phyloP scores from a whole-genome alignment of 164 flowering plant genomes.

The Pachysandra terminalis region DNA sequence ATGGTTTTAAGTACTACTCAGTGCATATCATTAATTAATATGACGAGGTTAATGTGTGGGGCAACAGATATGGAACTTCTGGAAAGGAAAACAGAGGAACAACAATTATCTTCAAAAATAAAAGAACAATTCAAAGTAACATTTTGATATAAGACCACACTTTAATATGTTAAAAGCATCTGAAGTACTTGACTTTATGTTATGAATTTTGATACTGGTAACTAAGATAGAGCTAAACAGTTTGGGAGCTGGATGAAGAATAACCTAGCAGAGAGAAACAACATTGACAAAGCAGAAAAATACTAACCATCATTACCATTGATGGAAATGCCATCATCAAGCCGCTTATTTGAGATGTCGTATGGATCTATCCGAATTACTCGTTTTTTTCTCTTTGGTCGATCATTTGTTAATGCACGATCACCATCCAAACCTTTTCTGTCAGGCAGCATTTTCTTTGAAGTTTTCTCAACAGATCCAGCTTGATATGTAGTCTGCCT shows the following conservation, averaged over 20 bases:
- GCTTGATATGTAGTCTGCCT: conserved; percentile 8
- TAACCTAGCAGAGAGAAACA: background rate
- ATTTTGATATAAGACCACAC: background rate
- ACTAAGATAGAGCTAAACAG: background rate
- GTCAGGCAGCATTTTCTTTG: conserved; percentile 24
- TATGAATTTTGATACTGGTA: background rate
- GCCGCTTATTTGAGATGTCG: conserved; percentile 80
- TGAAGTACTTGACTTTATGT: background rate
- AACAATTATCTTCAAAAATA: too few relatives aligned
- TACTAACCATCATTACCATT: conserved; percentile 57
- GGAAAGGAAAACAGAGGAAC: too few relatives aligned
- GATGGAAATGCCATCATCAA: conserved; percentile 48
- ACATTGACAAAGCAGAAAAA: background rate
- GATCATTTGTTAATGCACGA: conserved; percentile 24
- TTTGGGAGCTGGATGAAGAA: background rate
- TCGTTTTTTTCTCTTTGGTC: conserved; percentile 51
- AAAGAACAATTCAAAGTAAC: too few relatives aligned
- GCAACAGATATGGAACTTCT: background rate
- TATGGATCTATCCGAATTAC: conserved; percentile 57
- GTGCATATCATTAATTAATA: background rate
- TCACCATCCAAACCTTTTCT: conserved; percentile 28
- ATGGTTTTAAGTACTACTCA: background rate
- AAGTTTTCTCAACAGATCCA: conserved; percentile 17
- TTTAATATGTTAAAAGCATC: background rate
- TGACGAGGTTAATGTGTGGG: background rate